phyloP scores from a whole-genome alignment of 208 protist species.

The Crithidia mellificae region DNA sequence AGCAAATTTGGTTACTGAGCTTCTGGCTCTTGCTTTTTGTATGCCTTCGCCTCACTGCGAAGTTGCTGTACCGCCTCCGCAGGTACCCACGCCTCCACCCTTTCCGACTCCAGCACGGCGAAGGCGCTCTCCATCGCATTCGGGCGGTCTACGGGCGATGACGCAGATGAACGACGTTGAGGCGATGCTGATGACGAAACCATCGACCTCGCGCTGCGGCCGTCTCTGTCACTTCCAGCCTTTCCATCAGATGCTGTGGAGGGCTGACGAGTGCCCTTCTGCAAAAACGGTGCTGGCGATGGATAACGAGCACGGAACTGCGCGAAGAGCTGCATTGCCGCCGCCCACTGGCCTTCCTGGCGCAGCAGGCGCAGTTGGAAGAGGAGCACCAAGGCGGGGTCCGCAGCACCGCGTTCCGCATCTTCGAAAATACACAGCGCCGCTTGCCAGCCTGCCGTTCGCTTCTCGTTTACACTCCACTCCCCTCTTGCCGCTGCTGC shows the following conservation, averaged over 20 bases:
- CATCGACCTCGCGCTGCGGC: too few species aligned
- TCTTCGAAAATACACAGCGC: slow-evolving; percentile 37
- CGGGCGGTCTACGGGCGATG: not conserved
- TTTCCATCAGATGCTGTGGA: too few species aligned
- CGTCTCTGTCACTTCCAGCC: too few species aligned
- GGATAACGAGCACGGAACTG: not conserved
- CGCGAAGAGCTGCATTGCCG: slow-evolving; percentile 25
- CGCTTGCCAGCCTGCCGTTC: slow-evolving; percentile 7
- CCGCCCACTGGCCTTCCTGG: slow-evolving; percentile 27
- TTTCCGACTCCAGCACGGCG: slow-evolving; percentile 26
- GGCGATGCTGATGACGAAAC: not conserved
- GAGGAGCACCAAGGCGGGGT: slow-evolving; percentile 44
- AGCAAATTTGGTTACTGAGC: not conserved
- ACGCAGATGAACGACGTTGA: not conserved
- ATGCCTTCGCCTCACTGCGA: not conserved
- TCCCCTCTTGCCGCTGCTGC: not conserved
- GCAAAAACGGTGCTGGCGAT: not conserved
- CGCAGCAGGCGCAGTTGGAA: slow-evolving; percentile 54
- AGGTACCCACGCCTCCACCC: slow-evolving; percentile 30
- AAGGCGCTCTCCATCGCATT: slow-evolving; percentile 15
- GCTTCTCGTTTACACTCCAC: too few species aligned
- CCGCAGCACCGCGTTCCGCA: slow-evolving; percentile 8
- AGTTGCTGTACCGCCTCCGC: slow-evolving; percentile 2
- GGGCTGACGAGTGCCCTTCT: too few species aligned
- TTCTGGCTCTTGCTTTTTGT: not conserved